Conservation (phyloP, 352 stramenopile genomes). For the Globisporangium spinosum region DNA sequence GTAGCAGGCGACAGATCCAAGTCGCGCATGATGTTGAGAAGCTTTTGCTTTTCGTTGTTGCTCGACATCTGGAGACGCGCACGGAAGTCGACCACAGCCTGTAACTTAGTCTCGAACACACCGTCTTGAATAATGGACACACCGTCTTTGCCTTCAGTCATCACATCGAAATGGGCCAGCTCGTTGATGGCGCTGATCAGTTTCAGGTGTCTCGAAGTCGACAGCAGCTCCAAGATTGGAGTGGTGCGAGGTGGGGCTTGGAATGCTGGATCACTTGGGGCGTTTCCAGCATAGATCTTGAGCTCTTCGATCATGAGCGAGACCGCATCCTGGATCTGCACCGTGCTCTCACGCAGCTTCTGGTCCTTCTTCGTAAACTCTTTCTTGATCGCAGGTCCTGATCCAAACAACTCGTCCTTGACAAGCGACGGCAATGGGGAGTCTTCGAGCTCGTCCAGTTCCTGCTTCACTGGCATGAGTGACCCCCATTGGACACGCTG, state of each 20-base stretch:
- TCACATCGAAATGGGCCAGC: constrained; percentile 57
- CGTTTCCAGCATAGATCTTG: constrained; percentile 54
- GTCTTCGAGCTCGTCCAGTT: constrained; percentile 26
- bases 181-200: constrained; percentile 72
- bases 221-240: constrained; percentile 62
- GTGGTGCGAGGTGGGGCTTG: constrained; percentile 48
- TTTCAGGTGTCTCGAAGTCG: constrained; percentile 69
- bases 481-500: constrained; percentile 69
- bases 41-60: constrained; percentile 66
- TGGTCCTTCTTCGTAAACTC: constrained; percentile 75
- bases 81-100: constrained; percentile 69
- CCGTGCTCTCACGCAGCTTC: constrained; percentile 54
- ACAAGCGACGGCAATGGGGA: constrained; percentile 21
- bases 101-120: constrained; percentile 53
- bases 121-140: constrained; percentile 23
- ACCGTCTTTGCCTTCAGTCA: constrained; percentile 23
- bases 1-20: constrained; percentile 20
- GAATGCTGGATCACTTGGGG: constrained; percentile 42
- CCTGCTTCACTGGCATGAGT: constrained; percentile 28
- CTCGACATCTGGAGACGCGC: constrained; percentile 69
- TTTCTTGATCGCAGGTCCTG: constrained; percentile 62
- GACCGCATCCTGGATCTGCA: constrained; percentile 52
- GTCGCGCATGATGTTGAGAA: constrained; percentile 38
- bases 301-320: constrained; percentile 66
- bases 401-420: constrained; percentile 52